Evolutionary conservation across 768 basidiomycete species (phyloP), one percentile per base, ranked within the genome.

Genomic region (Naganishia onofrii): DNA sequence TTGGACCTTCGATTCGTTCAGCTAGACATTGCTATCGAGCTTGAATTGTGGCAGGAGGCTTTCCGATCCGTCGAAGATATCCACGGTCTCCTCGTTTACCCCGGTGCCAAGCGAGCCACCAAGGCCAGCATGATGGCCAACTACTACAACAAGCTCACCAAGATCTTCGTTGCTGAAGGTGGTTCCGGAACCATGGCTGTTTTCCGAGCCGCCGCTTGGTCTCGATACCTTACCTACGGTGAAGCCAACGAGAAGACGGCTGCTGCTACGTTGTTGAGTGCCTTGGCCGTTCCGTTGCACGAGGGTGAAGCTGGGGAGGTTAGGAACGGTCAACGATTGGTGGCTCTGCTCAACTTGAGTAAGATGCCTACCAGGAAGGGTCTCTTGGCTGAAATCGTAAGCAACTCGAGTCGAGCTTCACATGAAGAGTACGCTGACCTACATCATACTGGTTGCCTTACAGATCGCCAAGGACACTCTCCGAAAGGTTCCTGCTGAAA

Each of bases 61-160:
- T 99, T 97, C 86, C 90, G 95, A 71, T 93, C 92, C 51, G 93
- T 97, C 71, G 95, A 99, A 81, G 95, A 99, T 80, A 91, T 97
- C 46, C 95, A 98, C 83, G 93, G 93, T 76, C 86, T 98, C 42
- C 87, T 99, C 73, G 91, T 89, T 13, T 88, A 71, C 70, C 71
- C 74, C 10, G 78, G 78, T 17, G 90, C 90, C 32, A 95, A 95
- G 81, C 95, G 93, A 82, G 88, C 91, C 0, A 92, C 93, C 0
- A 88, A 92, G 38, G 92, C 92, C 0, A 86, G 89, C 15, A 95
- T 97, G 93, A 97, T 98, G 94, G 92, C 93, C 70, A 93, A 91
- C 81, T 98, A 97, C 83, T 98, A 98, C 83, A 93, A 97, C 81
- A 97, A 98, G 82, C 87, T 97, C 73, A 91, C 94, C 52, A 90